Percentiles rank a stretch among this genome's conserved stretches.
phyloP scores from a whole-genome alignment of 805 yeast species.

The Hanseniaspora meyeri region DNA sequence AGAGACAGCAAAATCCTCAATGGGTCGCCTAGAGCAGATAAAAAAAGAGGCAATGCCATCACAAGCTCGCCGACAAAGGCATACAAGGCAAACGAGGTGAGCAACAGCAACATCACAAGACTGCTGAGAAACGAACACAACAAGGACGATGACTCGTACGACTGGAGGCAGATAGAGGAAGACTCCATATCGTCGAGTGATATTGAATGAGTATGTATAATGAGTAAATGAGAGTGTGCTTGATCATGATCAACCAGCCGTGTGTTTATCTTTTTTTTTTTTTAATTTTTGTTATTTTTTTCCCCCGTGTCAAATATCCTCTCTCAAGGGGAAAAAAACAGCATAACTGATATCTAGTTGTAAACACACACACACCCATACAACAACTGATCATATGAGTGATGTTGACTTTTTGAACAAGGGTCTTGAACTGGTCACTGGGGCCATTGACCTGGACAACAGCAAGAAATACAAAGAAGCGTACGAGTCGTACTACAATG shows the following conservation, averaged over 20 bases:
- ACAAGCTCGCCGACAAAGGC: slow-evolving; percentile 7
- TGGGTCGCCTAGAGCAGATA: not conserved
- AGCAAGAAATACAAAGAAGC: slow-evolving; percentile 89
- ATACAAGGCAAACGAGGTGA: not conserved
- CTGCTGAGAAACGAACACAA: not conserved
- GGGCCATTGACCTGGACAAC: slow-evolving; percentile 88
- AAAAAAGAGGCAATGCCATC: slow-evolving; percentile 2
- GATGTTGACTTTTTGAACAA: slow-evolving; percentile 73
- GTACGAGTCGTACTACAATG: slow-evolving; percentile 80
- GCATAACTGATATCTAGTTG: not conserved
- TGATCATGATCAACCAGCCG: not conserved
- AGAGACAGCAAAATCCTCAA: not conserved
- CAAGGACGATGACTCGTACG: slow-evolving; percentile 1
- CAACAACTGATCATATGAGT: slow-evolving; percentile 27
- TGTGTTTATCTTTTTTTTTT: not conserved
- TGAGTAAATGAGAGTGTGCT: too few species aligned
- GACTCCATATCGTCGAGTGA: slow-evolving; percentile 2
- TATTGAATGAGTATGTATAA: not conserved
- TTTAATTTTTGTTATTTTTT: too few species aligned
- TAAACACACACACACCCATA: not conserved
- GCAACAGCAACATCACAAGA: not conserved
- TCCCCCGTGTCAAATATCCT: too few species aligned
- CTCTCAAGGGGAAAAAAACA: not conserved
- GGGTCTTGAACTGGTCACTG: slow-evolving; percentile 89
- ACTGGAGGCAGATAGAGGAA: slow-evolving; percentile 9